phyloP scores from a whole-genome alignment of 2,329 filamentous ascomycete genomes.

The Exophiala xenobiotica region DNA sequence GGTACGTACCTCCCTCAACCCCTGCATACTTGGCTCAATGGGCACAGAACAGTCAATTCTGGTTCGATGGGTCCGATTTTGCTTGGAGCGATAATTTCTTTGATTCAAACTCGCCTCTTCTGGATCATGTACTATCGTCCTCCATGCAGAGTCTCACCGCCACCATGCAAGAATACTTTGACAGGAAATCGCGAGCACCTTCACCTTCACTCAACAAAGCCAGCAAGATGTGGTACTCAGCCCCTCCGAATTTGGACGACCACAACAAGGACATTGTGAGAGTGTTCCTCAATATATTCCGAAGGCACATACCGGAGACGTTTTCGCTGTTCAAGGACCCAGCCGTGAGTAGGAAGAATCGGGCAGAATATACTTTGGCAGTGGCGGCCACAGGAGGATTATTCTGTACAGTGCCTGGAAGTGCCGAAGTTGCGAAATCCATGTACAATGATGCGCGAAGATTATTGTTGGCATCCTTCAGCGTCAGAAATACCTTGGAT shows the following conservation, averaged over 20 bases:
- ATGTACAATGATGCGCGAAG: conserved; percentile 21
- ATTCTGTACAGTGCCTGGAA: conserved; percentile 15
- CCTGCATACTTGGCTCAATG: not conserved
- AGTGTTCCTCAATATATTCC: conserved; percentile 8
- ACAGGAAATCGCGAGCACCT: conserved; percentile 15
- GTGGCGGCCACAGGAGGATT: conserved; percentile 17
- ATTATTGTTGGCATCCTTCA: conserved; percentile 8
- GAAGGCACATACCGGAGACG: conserved; percentile 10
- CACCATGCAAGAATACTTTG: conserved; percentile 22
- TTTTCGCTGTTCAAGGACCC: conserved; percentile 14
- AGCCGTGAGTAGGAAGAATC: not conserved
- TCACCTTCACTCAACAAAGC: conserved; percentile 14
- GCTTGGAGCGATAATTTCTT: conserved; percentile 9
- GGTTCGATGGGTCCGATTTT: conserved; percentile 16
- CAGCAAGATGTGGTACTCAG: conserved; percentile 16
- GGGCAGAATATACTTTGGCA: conserved; percentile 9
- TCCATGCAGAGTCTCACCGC: conserved; percentile 12
- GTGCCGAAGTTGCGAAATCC: conserved; percentile 15
- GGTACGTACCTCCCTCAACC: not conserved
- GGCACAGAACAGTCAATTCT: conserved; percentile 14
- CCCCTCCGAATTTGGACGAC: conserved; percentile 13
- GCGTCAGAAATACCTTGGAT: not conserved
- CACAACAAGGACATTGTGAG: conserved; percentile 14
- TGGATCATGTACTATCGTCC: conserved; percentile 12
- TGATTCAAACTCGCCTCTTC: conserved; percentile 8